These are phyloP conservation scores for Phytophthora palmivora DNA, from an alignment of 352 stramenopile species.

Conservation along the genomic window DNA sequence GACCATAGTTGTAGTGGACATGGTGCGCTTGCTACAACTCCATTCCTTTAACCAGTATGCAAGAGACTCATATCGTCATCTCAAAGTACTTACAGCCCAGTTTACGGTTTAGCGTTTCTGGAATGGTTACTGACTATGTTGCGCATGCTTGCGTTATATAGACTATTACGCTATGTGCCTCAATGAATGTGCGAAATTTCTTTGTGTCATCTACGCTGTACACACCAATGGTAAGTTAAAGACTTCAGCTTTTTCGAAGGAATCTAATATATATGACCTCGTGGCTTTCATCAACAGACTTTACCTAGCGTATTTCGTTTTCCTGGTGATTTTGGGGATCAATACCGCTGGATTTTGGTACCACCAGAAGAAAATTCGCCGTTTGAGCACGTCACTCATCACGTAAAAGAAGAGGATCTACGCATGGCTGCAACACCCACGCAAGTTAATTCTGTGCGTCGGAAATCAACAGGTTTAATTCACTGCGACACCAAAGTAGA, in stretches of 20 bases:
- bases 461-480: conserved; percentile 3
- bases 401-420: conserved; percentile 32
- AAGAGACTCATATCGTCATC: conserved; percentile 60
- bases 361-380: conserved; percentile 19
- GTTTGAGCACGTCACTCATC: conserved; percentile 7
- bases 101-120: background rate
- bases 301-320: conserved; percentile 51
- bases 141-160: conserved; percentile 10
- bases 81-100: conserved; percentile 50
- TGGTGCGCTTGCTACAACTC: conserved; percentile 61
- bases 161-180: conserved; percentile 68
- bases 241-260: background rate
- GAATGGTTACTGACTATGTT: background rate
- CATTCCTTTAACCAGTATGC: conserved; percentile 79
- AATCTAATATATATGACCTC: background rate
- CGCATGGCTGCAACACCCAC: conserved; percentile 27
- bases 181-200: conserved; percentile 73
- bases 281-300: conserved; percentile 32
- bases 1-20: conserved; percentile 74
- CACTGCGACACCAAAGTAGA: conserved; percentile 7
- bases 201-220: conserved; percentile 64
- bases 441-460: background rate
- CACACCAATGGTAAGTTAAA: conserved; percentile 44
- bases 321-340: conserved; percentile 24
- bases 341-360: conserved; percentile 47